Evolutionary conservation across 805 yeast species (phyloP), one percentile per base, ranked within the genome.

Genomic region (Wickerhamomyces alni): DNA sequence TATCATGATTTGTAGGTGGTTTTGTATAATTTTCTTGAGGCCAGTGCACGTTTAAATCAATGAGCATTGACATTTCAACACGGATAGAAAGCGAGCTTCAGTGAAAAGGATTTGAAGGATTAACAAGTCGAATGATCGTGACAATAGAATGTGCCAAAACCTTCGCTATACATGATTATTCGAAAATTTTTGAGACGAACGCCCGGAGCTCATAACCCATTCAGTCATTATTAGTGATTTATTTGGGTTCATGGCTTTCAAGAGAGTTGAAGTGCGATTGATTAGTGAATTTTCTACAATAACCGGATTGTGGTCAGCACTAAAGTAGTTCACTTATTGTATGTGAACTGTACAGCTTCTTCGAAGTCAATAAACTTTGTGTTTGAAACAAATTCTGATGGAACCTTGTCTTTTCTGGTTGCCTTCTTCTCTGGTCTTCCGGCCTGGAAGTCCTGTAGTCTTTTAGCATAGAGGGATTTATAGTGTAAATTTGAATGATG

Each of bases 41-140:
- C 84, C 88, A 84, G 13, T 77, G 74, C 8, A 85, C 77, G 55
- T 84, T 85, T 40, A 85, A 64, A 59, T 85, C 94, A 42, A 78
- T 73, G 21, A 75, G 56, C 77, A 72, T 74, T 9, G 24, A 21
- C 24, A 21, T 21, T 21, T 7, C 9, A 6, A 21, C 24, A 21
- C 6, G 6, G 24, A 7, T n/a, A n/a, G n/a, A n/a, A n/a, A n/a
- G n/a, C n/a, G n/a, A n/a, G n/a, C n/a, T n/a, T n/a, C n/a, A n/a
- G n/a, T n/a, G n/a, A n/a, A n/a, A n/a, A n/a, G n/a, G n/a, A n/a
- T n/a, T n/a, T n/a, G n/a, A n/a, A n/a, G n/a, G n/a, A n/a, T n/a
- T n/a, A n/a, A n/a, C n/a, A n/a, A n/a, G n/a, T n/a, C n/a, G n/a
- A n/a, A n/a, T n/a, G n/a, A n/a, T n/a, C n/a, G n/a, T n/a, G n/a